Evolutionary conservation across 148 eudicot species (phyloP).

Genomic region (Fagopyrum homotropicum): DNA sequence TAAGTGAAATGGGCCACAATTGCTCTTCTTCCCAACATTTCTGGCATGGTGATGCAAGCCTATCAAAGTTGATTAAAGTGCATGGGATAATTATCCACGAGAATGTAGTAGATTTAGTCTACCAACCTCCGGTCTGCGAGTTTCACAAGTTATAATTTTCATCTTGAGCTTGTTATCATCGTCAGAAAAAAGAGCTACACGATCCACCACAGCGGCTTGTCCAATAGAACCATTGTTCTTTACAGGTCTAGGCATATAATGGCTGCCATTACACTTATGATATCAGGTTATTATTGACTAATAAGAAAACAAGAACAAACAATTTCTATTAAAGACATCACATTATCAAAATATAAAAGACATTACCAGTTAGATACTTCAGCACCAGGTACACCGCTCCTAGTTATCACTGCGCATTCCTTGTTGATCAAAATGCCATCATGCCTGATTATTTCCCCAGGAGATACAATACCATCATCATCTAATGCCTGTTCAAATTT

Average conservation of each 20-base stretch:
- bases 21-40: too few relatives aligned
- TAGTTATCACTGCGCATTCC: slow-evolving; percentile 47
- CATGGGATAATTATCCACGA: too few relatives aligned
- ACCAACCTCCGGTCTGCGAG: slow-evolving; percentile 93
- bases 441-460: slow-evolving; percentile 75
- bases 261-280: slow-evolving; percentile 24
- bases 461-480: slow-evolving; percentile 90
- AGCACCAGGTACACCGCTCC: slow-evolving; percentile 18
- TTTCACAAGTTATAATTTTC: slow-evolving; percentile 77
- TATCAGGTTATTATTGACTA: background rate
- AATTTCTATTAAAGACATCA: background rate
- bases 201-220: slow-evolving; percentile 77
- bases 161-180: slow-evolving; percentile 41
- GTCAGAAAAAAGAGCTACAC: slow-evolving; percentile 67
- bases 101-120: too few relatives aligned
- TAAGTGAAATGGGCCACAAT: background rate
- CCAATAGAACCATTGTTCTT: slow-evolving; percentile 64
- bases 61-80: too few relatives aligned
- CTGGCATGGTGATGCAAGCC: too few relatives aligned
- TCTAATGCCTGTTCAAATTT: slow-evolving; percentile 55
- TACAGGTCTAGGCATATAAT: slow-evolving; percentile 39
- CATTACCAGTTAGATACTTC: slow-evolving; percentile 36
- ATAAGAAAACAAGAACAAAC: background rate
- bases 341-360: slow-evolving; percentile 13
- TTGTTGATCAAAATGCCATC: slow-evolving; percentile 72